These are phyloP conservation scores for Pneumocystis jirovecii DNA, from an alignment of 1,139 yeast species.

Conservation along the genomic window DNA sequence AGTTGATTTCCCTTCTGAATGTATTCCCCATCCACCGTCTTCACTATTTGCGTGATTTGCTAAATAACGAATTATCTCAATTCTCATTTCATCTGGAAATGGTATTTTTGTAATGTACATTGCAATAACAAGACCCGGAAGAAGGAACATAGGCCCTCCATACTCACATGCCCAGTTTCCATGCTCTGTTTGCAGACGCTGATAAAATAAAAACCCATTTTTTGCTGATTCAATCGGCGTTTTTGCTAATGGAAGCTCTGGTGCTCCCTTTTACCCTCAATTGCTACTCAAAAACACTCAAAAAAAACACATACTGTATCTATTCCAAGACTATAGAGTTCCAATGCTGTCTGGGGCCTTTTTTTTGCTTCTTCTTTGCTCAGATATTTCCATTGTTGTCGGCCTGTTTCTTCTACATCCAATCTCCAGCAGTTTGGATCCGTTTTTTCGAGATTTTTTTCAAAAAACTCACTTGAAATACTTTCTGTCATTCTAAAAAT, in stretches of 20 bases:
- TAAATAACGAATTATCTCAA: constrained; percentile 66
- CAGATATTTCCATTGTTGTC: constrained; percentile 69
- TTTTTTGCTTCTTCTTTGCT: constrained; percentile 21
- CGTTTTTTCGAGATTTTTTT: constrained; percentile 36
- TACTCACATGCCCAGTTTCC: constrained; percentile 88
- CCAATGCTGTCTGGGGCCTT: constrained; percentile 35
- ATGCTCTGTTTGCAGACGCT: constrained; percentile 46
- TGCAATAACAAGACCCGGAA: constrained; percentile 72
- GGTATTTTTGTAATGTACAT: constrained; percentile 53
- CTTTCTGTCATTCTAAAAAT: neutral
- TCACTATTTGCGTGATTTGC: constrained; percentile 89
- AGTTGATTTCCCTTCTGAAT: constrained; percentile 79
- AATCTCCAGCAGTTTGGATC: constrained; percentile 68
- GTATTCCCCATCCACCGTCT: constrained; percentile 99
- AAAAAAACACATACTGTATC: constrained; percentile 12
- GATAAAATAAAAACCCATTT: constrained; percentile 62
- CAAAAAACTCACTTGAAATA: neutral
- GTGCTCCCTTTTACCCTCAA: constrained; percentile 8
- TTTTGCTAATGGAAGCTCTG: constrained; percentile 15
- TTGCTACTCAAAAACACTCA: constrained; percentile 17
- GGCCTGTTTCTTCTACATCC: constrained; percentile 38
- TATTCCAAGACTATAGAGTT: constrained; percentile 14
- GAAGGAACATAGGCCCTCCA: constrained; percentile 96
- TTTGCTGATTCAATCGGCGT: constrained; percentile 50
- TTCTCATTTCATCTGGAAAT: constrained; percentile 49